Evolutionary conservation across 768 basidiomycete species (phyloP), one percentile per base, ranked within the genome.

Genomic region (Clavaria fumosa): DNA sequence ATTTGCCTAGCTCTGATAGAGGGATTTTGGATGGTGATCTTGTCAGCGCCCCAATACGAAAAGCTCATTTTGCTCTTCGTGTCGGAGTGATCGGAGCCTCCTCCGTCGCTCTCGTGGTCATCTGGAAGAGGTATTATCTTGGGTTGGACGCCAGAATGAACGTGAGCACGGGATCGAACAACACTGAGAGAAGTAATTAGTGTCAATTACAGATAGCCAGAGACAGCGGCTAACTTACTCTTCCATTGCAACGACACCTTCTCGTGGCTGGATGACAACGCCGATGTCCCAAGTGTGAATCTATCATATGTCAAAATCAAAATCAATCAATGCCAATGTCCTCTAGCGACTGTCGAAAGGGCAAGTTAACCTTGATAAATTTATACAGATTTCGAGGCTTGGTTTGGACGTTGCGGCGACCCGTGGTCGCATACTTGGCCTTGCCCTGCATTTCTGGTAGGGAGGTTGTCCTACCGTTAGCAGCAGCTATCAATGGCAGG

Each of bases 31-130:
- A 89, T 71, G 1, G 85, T 89, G 49, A 89, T 70, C 58, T 85
- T 85, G 61, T 89, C 85, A 22, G 85, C 85, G 18, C 85, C 84
- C 83, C 84, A 88, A 52, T 88, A 90, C 4, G 83, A 86, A 59
- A 88, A 88, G 61, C 81, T 83, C 85, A 88, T 86, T 56, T 86
- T 88, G 64, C 78, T 83, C 63, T 85, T 82, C 60, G 77, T 72
- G 54, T 86, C 84, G 7, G 82, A 86, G 48, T 86, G 81, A 46
- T 83, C 80, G 3, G 84, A 85, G 20, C 84, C 81, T 15, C 51
- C 57, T 12, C 49, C 70, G 12, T 62, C 74, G 20, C 72, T 65
- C 39, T 71, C 66, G 40, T 77, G 67, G 34, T 78, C 77, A 39
- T 75, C 71, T 19, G 78, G 77, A 48, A 78, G 61, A 24, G 80